Evolutionary conservation across 2,329 filamentous ascomycete genomes (phyloP), one percentile per base, ranked within the genome.

Genomic region (Claviceps arundinis): DNA sequence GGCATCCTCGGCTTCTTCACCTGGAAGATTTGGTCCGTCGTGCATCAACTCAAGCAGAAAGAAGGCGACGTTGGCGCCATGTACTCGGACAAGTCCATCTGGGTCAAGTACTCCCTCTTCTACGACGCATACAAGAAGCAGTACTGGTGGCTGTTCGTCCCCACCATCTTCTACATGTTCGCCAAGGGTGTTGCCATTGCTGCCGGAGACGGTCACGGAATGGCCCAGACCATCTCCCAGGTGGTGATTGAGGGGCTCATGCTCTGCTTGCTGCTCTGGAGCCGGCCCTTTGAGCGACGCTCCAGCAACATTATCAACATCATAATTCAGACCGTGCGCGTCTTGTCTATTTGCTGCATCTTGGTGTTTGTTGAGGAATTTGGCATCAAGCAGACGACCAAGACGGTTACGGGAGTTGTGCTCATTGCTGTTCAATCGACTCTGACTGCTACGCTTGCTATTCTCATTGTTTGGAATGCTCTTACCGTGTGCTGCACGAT

Each of bases 81-180:
- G 8, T 97, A 89, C 68, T 87, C 96, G 55, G 78, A 97, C 70
- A 94, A 93, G 73, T 80, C 85, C 54, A 83, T 85, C 42, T 96
- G 93, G 90, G 77, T 88, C 66, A 95, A 93, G 73, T 98, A 98
- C 76, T 93, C 87, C 62, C 76, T 96, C 56, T 97, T 98, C 72
- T 98, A 98, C 73, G 93, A 97, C 62, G 85, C 84, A 60, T 97
- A 95, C 76, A 89, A 89, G 72, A 89, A 87, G 68, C 81, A 84
- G 60, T 95, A 91, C 73, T 98, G 93, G 93, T 97, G 91, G 91
- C 70, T 96, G 24, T 97, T 98, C 64, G 77, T 97, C 14, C 93
- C 93, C 0, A 75, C 79, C 55, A 95, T 97, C 62, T 55, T 89
- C 57, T 97, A 97, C 74, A 86, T 90, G 74, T 89, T 96, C 63